These are phyloP conservation scores for Microbotryum scabiosae DNA, from an alignment of 1,284 basidiomycete genomes.

Conservation along the genomic window DNA sequence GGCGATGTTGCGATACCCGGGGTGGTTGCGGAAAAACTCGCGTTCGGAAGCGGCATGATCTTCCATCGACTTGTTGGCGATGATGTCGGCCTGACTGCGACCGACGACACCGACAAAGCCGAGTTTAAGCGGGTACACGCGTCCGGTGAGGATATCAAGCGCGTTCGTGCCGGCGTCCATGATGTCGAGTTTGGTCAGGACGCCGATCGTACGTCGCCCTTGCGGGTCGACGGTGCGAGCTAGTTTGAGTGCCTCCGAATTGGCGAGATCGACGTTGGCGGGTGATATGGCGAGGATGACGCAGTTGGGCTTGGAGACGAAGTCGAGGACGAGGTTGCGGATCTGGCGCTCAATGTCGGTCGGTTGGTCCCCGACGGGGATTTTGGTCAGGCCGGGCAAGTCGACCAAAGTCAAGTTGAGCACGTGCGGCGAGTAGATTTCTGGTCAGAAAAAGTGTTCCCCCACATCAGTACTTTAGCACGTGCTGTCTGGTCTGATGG, in stretches of 20 bases:
- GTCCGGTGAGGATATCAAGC: slow-evolving; percentile 87
- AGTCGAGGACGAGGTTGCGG: slow-evolving; percentile 83
- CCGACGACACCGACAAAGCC: slow-evolving; percentile 98
- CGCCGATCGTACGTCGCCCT: slow-evolving; percentile 88
- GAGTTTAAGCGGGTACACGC: slow-evolving; percentile 93
- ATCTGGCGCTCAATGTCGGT: slow-evolving; percentile 96
- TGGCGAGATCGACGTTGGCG: slow-evolving; percentile 96
- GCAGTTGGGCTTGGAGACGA: slow-evolving; percentile 93
- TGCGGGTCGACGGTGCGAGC: slow-evolving; percentile 92
- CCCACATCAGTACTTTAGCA: too few relatives aligned
- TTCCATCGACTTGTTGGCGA: slow-evolving; percentile 71
- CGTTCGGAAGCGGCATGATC: slow-evolving; percentile 78
- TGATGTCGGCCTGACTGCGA: slow-evolving; percentile 96
- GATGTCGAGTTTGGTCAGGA: slow-evolving; percentile 92
- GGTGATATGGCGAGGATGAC: slow-evolving; percentile 94
- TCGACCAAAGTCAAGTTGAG: slow-evolving; percentile 93
- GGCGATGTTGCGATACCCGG: slow-evolving; percentile 89
- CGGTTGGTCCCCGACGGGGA: slow-evolving; percentile 66
- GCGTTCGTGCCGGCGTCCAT: slow-evolving; percentile 99
- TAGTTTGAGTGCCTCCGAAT: slow-evolving; percentile 94
- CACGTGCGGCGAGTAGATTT: slow-evolving; percentile 92
- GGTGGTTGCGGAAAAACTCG: slow-evolving; percentile 85
- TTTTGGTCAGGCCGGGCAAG: slow-evolving; percentile 93
- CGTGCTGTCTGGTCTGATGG: not conserved
- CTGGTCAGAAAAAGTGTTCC: slow-evolving; percentile 54